Evolutionary conservation across 1,139 yeast genomes (phyloP), one percentile per base, ranked within the genome.

Genomic region (Kurtzmaniella quercitrusa): DNA sequence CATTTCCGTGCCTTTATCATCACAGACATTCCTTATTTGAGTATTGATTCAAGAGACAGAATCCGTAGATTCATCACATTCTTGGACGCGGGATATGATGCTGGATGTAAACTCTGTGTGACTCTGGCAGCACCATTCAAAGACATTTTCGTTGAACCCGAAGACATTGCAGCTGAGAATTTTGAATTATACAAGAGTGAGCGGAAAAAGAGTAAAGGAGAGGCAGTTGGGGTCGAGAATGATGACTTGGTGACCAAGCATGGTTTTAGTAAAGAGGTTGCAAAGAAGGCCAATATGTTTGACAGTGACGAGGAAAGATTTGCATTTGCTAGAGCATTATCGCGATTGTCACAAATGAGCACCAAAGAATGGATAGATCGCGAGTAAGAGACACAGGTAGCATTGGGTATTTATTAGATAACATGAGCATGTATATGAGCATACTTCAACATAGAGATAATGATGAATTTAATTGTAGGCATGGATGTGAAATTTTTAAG

Each of bases 301-400:
- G 86, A 74, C 39, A 74, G 85, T 38, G 98, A 89, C 60, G 98
- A 93, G 62, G 98, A 93, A 64, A 78, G 84, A 61, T 93, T 93
- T 69, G 98, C 98, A 14, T 93, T 91, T 71, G 96, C 97, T 1
- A 76, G 98, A 57, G 97, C 98, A 0, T 71, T 93, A 49, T 84
- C 94, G 52, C 78, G 98, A 59, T 71, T 93, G 51, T 77, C 93
- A 41, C 98, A 93, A 55, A 93, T 93, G 97, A 84, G 95, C 52
- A 85, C 96, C 4, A 83, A 83, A 36, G 95, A 86, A 43, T 93
- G 98, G 98, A 84, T 88, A 12, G 88, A 81, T 22, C 50, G 43
- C 23, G 23, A 38, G 18, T 22, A 36, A 14, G 3, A 36, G n/a
- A 14, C 16, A 4, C n/a, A 14, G 30, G n/a, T n/a, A 11, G 14